Percentiles rank a stretch among this genome's conserved stretches.
Conservation (phyloP, 169 alveolate genomes). For the Cryptosporidium viatorum region DNA sequence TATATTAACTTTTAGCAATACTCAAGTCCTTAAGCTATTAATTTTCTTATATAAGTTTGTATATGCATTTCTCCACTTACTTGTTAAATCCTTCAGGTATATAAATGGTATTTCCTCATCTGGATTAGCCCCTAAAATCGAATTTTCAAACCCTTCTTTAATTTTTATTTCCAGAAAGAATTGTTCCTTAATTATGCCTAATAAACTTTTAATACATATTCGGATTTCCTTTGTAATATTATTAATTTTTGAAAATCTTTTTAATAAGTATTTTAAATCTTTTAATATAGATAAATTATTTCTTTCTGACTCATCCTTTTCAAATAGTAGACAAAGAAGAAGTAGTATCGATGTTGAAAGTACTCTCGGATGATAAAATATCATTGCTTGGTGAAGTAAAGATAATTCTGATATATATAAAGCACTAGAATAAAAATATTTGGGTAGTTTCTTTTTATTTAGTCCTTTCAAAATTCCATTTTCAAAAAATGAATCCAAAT, state of each 20-base stretch:
- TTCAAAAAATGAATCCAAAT: constrained; percentile 51
- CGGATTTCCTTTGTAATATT: constrained; percentile 14
- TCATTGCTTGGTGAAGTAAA: constrained; percentile 53
- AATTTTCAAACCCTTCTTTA: not conserved
- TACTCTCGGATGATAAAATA: constrained; percentile 11
- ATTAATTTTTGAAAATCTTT: constrained; percentile 19
- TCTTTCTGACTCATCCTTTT: constrained; percentile 28
- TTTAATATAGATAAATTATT: constrained; percentile 5
- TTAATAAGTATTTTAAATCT: constrained; percentile 16
- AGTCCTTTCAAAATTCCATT: not conserved
- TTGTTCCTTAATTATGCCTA: constrained; percentile 63
- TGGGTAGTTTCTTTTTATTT: constrained; percentile 23
- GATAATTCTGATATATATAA: constrained; percentile 58
- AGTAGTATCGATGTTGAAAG: constrained; percentile 47
- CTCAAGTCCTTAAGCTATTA: constrained; percentile 6
- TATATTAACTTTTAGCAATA: not conserved
- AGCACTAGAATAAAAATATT: constrained; percentile 52
- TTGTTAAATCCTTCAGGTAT: constrained; percentile 56
- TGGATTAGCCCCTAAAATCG: not conserved
- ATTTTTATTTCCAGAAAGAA: constrained; percentile 45
- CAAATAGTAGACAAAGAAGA: constrained; percentile 35
- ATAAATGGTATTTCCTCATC: constrained; percentile 54
- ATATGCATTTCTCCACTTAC: constrained; percentile 69
- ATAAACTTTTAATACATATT: constrained; percentile 15
- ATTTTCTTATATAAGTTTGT: constrained; percentile 10